Conservation (phyloP, 2,329 filamentous ascomycete genomes). For the Plectosphaerella cucumerina region DNA sequence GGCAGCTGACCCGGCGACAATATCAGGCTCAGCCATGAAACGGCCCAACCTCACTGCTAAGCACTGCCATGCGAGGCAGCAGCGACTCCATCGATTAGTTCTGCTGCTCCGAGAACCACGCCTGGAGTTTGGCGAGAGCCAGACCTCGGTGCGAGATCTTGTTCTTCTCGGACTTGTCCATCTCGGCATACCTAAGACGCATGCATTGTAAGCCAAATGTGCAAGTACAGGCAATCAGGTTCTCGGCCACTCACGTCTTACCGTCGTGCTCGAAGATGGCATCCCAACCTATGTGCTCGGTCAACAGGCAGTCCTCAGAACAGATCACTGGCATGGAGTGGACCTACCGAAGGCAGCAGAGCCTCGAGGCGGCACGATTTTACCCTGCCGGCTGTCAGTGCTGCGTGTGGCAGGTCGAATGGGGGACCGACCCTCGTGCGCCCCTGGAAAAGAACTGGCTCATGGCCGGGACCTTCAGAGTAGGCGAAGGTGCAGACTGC, state of each 20-base stretch:
- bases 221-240: background rate
- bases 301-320: background rate
- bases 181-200: constrained; percentile 81
- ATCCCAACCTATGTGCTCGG: constrained; percentile 73
- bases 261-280: constrained; percentile 92
- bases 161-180: constrained; percentile 87
- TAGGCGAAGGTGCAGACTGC: constrained; percentile 97
- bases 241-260: constrained; percentile 55
- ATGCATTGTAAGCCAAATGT: background rate
- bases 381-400: constrained; percentile 42
- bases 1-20: no score
- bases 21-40: no score
- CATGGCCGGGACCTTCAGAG: constrained; percentile 75
- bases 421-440: constrained; percentile 63
- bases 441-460: constrained; percentile 88
- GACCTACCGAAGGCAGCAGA: constrained; percentile 74
- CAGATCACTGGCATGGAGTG: background rate
- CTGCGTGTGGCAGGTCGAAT: background rate
- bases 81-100: background rate
- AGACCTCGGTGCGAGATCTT: constrained; percentile 85
- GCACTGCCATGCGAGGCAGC: background rate
- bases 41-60: background rate
- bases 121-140: constrained; percentile 81
- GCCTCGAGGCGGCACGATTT: constrained; percentile 80
- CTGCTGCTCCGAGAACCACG: constrained; percentile 61